Evolutionary conservation across 257 asterid species (phyloP), one percentile per base, ranked within the genome.

Genomic region (Solanum clarkiae): DNA sequence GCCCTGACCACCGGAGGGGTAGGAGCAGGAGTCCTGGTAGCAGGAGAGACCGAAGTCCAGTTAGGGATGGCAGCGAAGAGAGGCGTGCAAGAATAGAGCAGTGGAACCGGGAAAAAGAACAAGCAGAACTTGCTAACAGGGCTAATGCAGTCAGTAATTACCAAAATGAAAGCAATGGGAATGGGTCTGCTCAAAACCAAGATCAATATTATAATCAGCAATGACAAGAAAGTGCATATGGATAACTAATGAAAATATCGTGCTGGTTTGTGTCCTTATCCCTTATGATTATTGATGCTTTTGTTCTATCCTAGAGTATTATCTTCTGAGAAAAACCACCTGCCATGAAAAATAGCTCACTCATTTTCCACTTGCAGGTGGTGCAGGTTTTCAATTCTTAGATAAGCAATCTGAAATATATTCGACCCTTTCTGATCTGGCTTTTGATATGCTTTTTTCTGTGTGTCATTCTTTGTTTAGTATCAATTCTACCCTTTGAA

Each of bases 301-400:
- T 44, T 14, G 22, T 57, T 66, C 84, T 84, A 85, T 51, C 16
- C 47, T 56, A 22, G 51, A 47, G 36, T 77, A 66, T 59, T 84
- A 16, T 54, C 87, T 77, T 75, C 22, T 65, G n/a, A 63, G 82
- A 77, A 29, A 72, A 72, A 80, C 88, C 86, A 80, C 87, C 83
- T 40, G 87, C 60, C 85, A 77, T 72, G 91, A 87, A 45, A 86
- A 81, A 62, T 86, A 87, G 94, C 98, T 94, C 87, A 94, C 93
- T 88, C 96, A 95, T 92, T 95, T 96, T 94, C 97, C 97, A 91
- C 94, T 93, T 95, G 98, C 99, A 94, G 99, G 98, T 86, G 95
- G 95, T 93, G 96, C 98, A 93, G 96, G 98, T 92, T 93, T 93
- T 85, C 95, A 89, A 88, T 93, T 92, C 92, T 93, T 84, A 93